A percentile compares a stretch with the other conserved stretches of the same genome.
phyloP scores from a whole-genome alignment of 116 monocot species.

The Papilionanthe hybrid region DNA sequence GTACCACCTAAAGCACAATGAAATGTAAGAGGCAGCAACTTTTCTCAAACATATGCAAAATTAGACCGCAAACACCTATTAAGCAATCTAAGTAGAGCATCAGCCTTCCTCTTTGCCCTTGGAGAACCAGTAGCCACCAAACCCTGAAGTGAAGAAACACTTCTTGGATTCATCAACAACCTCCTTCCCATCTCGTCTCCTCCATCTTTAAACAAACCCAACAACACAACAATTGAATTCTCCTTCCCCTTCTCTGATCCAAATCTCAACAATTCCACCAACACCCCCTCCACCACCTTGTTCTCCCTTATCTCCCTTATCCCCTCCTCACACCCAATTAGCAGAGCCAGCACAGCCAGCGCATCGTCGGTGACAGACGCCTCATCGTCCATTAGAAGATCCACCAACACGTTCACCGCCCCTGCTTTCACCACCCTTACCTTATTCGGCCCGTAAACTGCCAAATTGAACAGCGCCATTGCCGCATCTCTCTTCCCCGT shows the following conservation, averaged over 20 bases:
- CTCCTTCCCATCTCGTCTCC: conserved; percentile 22
- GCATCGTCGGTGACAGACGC: conserved; percentile 26
- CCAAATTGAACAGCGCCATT: conserved; percentile 17
- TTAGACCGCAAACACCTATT: conserved; percentile 28
- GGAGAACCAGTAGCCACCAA: conserved; percentile 17
- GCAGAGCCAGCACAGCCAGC: conserved; percentile 16
- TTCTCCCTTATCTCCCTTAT: conserved; percentile 14
- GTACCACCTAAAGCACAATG: no score
- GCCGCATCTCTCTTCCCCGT: conserved; percentile 28
- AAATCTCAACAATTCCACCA: conserved; percentile 25
- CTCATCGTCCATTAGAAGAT: conserved; percentile 18
- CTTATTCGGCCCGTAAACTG: conserved; percentile 7
- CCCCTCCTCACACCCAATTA: conserved; percentile 15
- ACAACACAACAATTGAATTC: conserved; percentile 17
- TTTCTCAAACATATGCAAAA: conserved; percentile 2
- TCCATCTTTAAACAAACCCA: conserved; percentile 22
- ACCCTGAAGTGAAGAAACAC: conserved; percentile 19
- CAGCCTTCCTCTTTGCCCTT: conserved; percentile 33
- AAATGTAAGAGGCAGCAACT: no score
- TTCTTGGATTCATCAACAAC: conserved; percentile 24
- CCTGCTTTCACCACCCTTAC: conserved; percentile 10
- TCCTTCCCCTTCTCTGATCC: conserved; percentile 36
- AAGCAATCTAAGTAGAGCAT: conserved; percentile 38
- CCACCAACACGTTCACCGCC: conserved; percentile 23
- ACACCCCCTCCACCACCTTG: neutral